These are phyloP conservation scores for Lasiosphaeria ovina DNA, from an alignment of 495 filamentous ascomycete species.

Conservation along the genomic window DNA sequence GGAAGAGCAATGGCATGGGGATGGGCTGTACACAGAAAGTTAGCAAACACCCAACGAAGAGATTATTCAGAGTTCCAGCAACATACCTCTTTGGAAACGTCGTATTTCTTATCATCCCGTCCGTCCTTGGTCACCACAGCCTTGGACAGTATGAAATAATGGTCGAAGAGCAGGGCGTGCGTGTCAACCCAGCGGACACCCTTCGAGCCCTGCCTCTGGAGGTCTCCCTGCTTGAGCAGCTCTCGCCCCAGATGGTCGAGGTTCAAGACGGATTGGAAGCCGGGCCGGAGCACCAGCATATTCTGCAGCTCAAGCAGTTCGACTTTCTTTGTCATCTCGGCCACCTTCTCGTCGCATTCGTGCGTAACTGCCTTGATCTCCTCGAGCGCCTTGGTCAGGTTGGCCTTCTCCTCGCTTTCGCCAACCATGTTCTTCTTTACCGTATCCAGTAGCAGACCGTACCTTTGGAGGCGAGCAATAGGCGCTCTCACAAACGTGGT, in stretches of 20 bases:
- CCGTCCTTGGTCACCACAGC: constrained; percentile 64
- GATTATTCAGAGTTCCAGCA: not conserved
- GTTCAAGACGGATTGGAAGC: constrained; percentile 88
- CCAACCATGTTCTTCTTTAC: constrained; percentile 79
- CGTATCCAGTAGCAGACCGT: constrained; percentile 76
- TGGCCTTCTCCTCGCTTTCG: constrained; percentile 88
- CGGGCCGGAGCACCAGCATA: constrained; percentile 79
- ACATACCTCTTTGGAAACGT: constrained; percentile 86
- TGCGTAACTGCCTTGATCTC: constrained; percentile 89
- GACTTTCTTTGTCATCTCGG: constrained; percentile 90
- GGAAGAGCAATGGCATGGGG: constrained; percentile 90
- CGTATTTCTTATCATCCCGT: constrained; percentile 79
- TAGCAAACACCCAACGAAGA: constrained; percentile 12
- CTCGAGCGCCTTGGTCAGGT: constrained; percentile 82
- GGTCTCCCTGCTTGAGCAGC: constrained; percentile 83
- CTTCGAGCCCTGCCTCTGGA: constrained; percentile 83
- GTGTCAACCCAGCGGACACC: constrained; percentile 89
- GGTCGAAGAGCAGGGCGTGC: constrained; percentile 90
- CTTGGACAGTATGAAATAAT: constrained; percentile 94
- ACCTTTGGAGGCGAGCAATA: constrained; percentile 89
- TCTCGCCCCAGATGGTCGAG: constrained; percentile 88
- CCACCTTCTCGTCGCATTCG: constrained; percentile 93
- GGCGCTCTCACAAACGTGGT: constrained; percentile 91
- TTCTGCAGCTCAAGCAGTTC: constrained; percentile 77
- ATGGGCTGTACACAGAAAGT: constrained; percentile 60